Evolutionary conservation across 2,329 filamentous ascomycete genomes (phyloP).

Genomic region (Microsporum canis): DNA sequence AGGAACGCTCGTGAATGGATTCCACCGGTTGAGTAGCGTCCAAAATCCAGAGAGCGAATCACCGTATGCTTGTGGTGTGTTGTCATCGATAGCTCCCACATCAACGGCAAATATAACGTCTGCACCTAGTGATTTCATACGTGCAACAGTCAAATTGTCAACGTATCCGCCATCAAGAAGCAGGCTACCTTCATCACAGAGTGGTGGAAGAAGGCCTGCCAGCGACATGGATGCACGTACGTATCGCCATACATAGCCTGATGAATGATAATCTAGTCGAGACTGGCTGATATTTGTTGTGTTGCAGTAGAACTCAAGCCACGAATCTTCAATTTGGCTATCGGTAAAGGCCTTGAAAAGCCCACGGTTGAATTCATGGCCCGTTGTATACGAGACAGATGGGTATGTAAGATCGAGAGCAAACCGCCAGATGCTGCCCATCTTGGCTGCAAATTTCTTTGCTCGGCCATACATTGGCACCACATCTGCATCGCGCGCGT

Average conservation of each 20-base stretch:
- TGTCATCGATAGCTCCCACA: constrained; percentile 83
- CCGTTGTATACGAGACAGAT: constrained; percentile 91
- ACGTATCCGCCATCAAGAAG: constrained; percentile 92
- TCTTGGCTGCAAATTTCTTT: constrained; percentile 96
- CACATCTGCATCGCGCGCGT: constrained; percentile 90
- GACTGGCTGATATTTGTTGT: constrained; percentile 98
- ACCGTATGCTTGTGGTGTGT: constrained; percentile 82
- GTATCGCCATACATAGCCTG: constrained; percentile 95
- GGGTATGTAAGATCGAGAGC: constrained; percentile 92
- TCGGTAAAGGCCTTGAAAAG: constrained; percentile 98
- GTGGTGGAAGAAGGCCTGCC: constrained; percentile 78
- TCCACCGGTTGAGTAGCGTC: constrained; percentile 94
- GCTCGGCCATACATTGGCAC: constrained; percentile 94
- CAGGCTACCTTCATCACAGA: constrained; percentile 96
- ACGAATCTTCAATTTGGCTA: constrained; percentile 96
- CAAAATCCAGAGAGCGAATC: constrained; percentile 91
- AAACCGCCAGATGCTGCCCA: constrained; percentile 99
- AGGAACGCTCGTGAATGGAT: constrained; percentile 75
- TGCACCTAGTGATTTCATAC: constrained; percentile 91
- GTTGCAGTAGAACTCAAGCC: constrained; percentile 98
- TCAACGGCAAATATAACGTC: constrained; percentile 94
- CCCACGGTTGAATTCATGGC: constrained; percentile 95
- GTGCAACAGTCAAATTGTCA: constrained; percentile 89
- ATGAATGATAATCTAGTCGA: constrained; percentile 82
- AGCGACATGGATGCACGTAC: constrained; percentile 94